Base-by-base conservation (phyloP, 768 basidiomycete genomes). In the Sistotremastrum niveocremeum region DNA sequence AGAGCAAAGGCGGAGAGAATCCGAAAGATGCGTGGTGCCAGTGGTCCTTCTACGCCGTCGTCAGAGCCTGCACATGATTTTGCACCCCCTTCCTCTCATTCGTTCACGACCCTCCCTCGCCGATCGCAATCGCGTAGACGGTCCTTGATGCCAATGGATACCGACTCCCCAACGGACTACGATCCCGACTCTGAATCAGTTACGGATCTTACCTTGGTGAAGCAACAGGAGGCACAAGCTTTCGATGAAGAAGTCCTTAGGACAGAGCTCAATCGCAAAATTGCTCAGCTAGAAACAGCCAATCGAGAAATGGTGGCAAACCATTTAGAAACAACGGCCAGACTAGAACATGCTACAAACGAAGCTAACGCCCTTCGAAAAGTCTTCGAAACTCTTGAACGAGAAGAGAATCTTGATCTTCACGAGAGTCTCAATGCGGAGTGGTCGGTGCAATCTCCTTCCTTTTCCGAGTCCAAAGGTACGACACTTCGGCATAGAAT, bases 271-370 rank as follows among this genome's bases (percentile, higher is more conserved):
- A 62, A 87, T 38, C 56, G 64, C 10, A 89, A 89, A 63, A 82
- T 89, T 43, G 68, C 71, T 41, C 85, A 89, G 57, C 69, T 89
- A 1, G 84, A 89, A 55, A 71, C 77, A 36, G 74, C 82, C 2
- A 89, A 89, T 52, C 51, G 64, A 5, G 72, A 74, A 46, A 85
- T 89, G 37, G 65, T 75, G 20, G 64, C 70, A 46, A 76, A 82
- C 50, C 85, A 20, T 20, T 20, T 20, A 20, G 20, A 20, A 20
- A 20, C 20, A 20, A 20, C 20, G 20, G 20, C 20, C 20, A 20
- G 20, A 20, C 20, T 20, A 20, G 20, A 20, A 20, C 20, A 20
- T 20, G 20, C 20, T 20, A 20, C 20, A 20, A 20, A 20, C 20
- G 20, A 20, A 20, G 20, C 20, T 20, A 20, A 20, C 20, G 20